Base-by-base conservation (phyloP, 2,329 filamentous ascomycete species). In the Arachnomyces sp. region DNA sequence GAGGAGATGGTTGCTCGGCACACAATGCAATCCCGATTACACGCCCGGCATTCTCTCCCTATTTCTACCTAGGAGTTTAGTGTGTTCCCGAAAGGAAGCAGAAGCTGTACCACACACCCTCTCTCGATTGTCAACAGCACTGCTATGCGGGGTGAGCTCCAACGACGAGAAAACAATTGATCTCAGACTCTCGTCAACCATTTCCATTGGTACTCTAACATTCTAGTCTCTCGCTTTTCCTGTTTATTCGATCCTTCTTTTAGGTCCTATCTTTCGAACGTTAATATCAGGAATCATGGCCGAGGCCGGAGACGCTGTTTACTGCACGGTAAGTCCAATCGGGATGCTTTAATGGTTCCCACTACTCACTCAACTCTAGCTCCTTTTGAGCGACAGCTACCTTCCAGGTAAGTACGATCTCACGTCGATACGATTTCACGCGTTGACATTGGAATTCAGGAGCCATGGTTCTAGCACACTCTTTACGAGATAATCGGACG, bases 381-480 rank as follows among this genome's bases (percentile, higher is more conserved):
- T 98, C 63, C 78, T 96, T 42, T 73, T 94, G 69, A 95, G 79
- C 69, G 89, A 98, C 68, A 77, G 77, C 47, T 98, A 98, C 65
- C 78, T 98, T 37, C 90, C 92, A 62, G 89, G 89, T 93, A 72
- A 56, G 67, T 62, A 31, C 45, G 36, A 32, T 36, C 30, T 39
- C 40, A 37, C 46, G 31, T n/a, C 2, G 17, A 14, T 16, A 21
- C 29, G 36, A n/a, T 29, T 36, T 38, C 13, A 28, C 11, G 34
- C 35, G 37, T 25, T 47, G 44, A 31, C 38, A 40, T 40, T 44
- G 40, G 14, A 39, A 37, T 47, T 35, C 50, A 94, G 90, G 92
- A 62, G 90, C 89, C 44, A 79, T 92, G 53, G 89, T 98, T 34
- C 80, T 98, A 48, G 89, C 88, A 46, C 89, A 96, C 69, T 96